phyloP scores from a whole-genome alignment of 1,139 yeast species.

The Spencermartinsiella ligniputridi region DNA sequence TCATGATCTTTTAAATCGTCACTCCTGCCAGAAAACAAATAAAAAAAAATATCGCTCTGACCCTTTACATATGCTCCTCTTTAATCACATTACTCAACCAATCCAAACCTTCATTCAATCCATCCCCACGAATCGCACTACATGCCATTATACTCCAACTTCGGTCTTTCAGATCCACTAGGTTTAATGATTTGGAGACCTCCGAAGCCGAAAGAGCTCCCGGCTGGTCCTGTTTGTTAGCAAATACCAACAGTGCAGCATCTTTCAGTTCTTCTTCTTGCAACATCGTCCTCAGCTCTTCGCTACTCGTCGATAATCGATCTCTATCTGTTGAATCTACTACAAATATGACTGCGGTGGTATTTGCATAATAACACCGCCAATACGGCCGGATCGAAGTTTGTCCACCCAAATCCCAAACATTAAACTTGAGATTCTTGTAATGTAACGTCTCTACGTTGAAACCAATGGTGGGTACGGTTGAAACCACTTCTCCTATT shows the following conservation, averaged over 20 bases:
- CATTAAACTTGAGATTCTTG: conserved; percentile 84
- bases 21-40: background rate
- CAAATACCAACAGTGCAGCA: conserved; percentile 88
- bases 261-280: conserved; percentile 88
- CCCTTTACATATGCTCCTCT: conserved; percentile 48
- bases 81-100: conserved; percentile 96
- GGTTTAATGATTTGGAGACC: conserved; percentile 78
- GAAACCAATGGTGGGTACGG: conserved; percentile 95
- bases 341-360: conserved; percentile 94
- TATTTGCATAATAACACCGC: conserved; percentile 95
- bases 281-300: conserved; percentile 87
- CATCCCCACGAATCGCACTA: conserved; percentile 95
- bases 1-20: background rate
- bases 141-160: conserved; percentile 98
- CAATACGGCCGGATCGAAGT: conserved; percentile 96
- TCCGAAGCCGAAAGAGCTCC: conserved; percentile 95
- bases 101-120: conserved; percentile 91
- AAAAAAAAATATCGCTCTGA: background rate
- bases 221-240: conserved; percentile 95
- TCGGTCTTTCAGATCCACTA: conserved; percentile 88
- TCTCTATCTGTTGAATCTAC: conserved; percentile 97
- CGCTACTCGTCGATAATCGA: conserved; percentile 80
- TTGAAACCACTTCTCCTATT: conserved; percentile 89
- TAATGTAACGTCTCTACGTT: conserved; percentile 92
- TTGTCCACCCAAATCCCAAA: conserved; percentile 94